phyloP scores from a whole-genome alignment of 108 stramenopile species.

The Seminavis robusta region DNA sequence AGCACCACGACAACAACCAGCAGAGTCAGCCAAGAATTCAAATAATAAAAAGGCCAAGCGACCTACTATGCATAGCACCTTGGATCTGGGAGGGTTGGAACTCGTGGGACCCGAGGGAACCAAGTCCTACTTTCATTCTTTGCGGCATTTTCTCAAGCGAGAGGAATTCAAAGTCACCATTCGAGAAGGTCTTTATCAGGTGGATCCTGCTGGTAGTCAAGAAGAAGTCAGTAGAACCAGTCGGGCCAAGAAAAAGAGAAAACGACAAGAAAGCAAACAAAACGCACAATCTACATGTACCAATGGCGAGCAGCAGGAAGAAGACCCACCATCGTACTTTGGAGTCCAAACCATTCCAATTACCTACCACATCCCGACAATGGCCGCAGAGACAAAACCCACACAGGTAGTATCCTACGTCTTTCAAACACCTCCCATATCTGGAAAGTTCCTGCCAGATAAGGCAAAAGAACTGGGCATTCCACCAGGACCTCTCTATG shows the following conservation, averaged over 20 bases:
- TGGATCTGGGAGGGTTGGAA: constrained; percentile 29
- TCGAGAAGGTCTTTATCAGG: constrained; percentile 59
- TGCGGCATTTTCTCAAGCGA: constrained; percentile 81
- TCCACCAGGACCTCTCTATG: constrained; percentile 80
- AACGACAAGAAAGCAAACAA: constrained; percentile 7
- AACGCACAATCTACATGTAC: constrained; percentile 7
- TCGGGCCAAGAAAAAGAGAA: constrained; percentile 33
- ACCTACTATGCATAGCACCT: background rate
- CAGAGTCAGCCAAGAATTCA: constrained; percentile 8
- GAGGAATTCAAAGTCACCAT: constrained; percentile 61
- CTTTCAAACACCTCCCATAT: constrained; percentile 63
- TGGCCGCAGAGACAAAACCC: background rate
- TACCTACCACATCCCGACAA: background rate
- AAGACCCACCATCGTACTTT: constrained; percentile 4
- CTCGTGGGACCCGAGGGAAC: constrained; percentile 71
- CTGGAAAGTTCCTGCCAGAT: constrained; percentile 73
- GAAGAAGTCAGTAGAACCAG: constrained; percentile 6
- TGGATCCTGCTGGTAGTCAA: too few species aligned
- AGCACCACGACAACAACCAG: constrained; percentile 10
- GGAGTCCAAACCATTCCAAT: constrained; percentile 3
- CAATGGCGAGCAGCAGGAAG: background rate
- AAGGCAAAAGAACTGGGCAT: constrained; percentile 71
- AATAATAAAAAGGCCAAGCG: constrained; percentile 10
- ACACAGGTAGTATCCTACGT: constrained; percentile 56
- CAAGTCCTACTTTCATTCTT: constrained; percentile 53